phyloP scores from a whole-genome alignment of 169 alveolate species.

The Besnoitia besnoiti region DNA sequence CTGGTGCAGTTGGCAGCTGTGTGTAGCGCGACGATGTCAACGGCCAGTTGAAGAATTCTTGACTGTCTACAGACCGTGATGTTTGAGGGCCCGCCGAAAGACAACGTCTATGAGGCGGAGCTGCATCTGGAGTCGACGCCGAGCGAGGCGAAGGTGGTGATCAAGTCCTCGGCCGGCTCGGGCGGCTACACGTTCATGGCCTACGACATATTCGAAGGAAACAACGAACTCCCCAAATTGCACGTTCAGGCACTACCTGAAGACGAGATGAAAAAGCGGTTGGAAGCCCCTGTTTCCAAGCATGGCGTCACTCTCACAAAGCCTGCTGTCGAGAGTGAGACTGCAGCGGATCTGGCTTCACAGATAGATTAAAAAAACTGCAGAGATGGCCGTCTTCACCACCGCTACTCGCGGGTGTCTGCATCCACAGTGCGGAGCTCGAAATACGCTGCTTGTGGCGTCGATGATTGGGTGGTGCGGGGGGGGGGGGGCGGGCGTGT shows the following conservation, averaged over 20 bases:
- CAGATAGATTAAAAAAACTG: background rate
- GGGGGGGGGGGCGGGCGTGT: too few species aligned
- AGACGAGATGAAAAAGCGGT: background rate
- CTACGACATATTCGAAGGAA: background rate
- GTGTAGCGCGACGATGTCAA: too few species aligned
- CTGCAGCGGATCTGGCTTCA: background rate
- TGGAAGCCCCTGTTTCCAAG: background rate
- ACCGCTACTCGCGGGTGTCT: too few species aligned
- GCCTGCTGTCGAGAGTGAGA: background rate
- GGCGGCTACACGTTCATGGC: constrained; percentile 20
- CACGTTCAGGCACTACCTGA: background rate
- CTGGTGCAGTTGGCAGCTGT: too few species aligned
- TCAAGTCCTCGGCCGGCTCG: background rate
- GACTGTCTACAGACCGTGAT: background rate
- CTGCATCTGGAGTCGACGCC: background rate
- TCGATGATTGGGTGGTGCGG: too few species aligned
- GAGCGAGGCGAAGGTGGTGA: background rate
- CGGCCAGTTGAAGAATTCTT: too few species aligned
- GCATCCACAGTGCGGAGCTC: too few species aligned
- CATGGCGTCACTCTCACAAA: constrained; percentile 19
- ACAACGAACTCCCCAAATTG: background rate
- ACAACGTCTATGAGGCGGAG: background rate
- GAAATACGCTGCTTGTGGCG: too few species aligned
- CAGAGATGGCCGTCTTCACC: too few species aligned
- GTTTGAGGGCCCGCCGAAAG: background rate